Evolutionary conservation across 2,329 filamentous ascomycete genomes (phyloP).

Genomic region (Talaromyces sp.): DNA sequence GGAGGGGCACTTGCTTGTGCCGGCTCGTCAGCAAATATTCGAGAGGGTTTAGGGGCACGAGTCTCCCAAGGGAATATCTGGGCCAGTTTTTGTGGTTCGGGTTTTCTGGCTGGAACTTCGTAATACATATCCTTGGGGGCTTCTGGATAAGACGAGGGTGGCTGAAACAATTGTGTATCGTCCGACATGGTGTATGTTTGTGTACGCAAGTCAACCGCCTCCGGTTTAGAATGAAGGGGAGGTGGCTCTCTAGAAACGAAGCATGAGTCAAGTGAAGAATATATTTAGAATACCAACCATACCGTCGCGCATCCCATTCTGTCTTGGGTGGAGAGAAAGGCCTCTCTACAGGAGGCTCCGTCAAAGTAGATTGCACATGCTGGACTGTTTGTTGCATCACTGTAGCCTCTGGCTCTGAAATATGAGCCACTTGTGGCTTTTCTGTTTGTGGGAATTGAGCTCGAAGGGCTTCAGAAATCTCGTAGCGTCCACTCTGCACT

Average conservation of each 20-base stretch:
- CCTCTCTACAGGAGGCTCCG: constrained; percentile 26
- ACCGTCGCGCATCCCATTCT: constrained; percentile 61
- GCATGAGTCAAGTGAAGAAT: constrained; percentile 12
- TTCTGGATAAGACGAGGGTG: constrained; percentile 73
- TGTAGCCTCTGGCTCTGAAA: constrained; percentile 28
- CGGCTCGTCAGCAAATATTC: constrained; percentile 39
- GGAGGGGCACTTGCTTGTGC: constrained; percentile 9
- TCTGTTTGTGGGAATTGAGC: constrained; percentile 5
- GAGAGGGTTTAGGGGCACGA: constrained; percentile 56
- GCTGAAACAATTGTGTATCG: constrained; percentile 68
- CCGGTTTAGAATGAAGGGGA: constrained; percentile 66
- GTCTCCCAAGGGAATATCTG: constrained; percentile 90
- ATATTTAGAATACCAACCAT: constrained; percentile 23
- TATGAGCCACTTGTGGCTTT: constrained; percentile 33
- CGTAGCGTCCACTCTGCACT: constrained; percentile 8
- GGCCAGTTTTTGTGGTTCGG: constrained; percentile 56
- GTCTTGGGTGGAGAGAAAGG: constrained; percentile 54
- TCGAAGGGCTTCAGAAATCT: constrained; percentile 1
- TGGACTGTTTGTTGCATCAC: constrained; percentile 41
- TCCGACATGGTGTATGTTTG: constrained; percentile 79
- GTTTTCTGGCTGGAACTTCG: constrained; percentile 60
- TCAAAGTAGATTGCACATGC: background rate
- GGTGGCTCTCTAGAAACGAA: constrained; percentile 52
- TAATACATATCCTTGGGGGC: constrained; percentile 88
- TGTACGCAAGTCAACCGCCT: constrained; percentile 77